phyloP scores from a whole-genome alignment of 2,329 filamentous ascomycete genomes.

The Arthrobotrys musiformis region DNA sequence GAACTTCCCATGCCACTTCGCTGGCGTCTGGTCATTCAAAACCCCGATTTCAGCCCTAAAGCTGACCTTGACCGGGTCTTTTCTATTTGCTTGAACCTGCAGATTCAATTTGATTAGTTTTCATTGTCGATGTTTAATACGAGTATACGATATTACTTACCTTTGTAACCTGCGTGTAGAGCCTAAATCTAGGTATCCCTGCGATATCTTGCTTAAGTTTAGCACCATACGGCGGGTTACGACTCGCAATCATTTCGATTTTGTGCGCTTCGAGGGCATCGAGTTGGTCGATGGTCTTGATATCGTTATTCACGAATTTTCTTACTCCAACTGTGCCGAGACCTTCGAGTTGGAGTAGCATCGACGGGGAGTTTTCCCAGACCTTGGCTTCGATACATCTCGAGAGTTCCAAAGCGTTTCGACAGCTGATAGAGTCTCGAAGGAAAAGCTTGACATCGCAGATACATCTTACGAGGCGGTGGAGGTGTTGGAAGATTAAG shows the following conservation, averaged over 20 bases:
- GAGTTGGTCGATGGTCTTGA: constrained; percentile 78
- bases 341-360: constrained; percentile 83
- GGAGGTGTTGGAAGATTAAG: constrained; percentile 74
- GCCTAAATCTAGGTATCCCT: constrained; percentile 76
- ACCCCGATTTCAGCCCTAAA: constrained; percentile 77
- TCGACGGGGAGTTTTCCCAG: constrained; percentile 84
- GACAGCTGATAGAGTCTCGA: constrained; percentile 74
- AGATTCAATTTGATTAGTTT: neutral
- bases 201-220: constrained; percentile 73
- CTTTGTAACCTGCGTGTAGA: constrained; percentile 67
- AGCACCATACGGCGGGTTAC: constrained; percentile 84
- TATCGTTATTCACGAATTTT: constrained; percentile 76
- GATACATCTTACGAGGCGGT: constrained; percentile 77
- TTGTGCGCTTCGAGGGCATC: constrained; percentile 73
- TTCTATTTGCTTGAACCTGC: constrained; percentile 62
- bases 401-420: constrained; percentile 78
- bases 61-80: constrained; percentile 68
- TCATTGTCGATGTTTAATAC: neutral
- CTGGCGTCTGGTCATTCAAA: constrained; percentile 72
- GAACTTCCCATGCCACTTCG: constrained; percentile 72
- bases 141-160: constrained; percentile 59
- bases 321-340: constrained; percentile 80
- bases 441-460: constrained; percentile 75
- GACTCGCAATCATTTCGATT: constrained; percentile 80
- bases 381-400: constrained; percentile 78